Evolutionary conservation across 176 grass and related monocot species (phyloP).

Genomic region (Rhynchospora breviuscula): DNA sequence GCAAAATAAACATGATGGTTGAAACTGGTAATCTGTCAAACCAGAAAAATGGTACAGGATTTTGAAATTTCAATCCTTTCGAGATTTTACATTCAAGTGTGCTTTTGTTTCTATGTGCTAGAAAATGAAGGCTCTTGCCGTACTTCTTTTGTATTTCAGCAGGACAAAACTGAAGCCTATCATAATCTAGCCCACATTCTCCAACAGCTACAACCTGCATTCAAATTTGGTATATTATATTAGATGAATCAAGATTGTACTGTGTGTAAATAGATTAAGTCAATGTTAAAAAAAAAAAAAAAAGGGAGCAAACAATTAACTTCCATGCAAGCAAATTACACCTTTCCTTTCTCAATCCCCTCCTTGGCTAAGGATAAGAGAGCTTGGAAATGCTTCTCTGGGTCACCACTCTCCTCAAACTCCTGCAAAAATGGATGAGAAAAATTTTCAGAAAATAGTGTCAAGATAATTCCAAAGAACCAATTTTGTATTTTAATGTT

Average conservation of each 20-base stretch:
- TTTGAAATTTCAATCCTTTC: neutral
- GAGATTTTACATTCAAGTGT: neutral
- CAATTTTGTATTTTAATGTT: neutral
- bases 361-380: slow-evolving; percentile 64
- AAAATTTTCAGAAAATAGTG: neutral
- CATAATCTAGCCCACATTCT: slow-evolving; percentile 96
- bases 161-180: slow-evolving; percentile 90
- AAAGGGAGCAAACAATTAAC: neutral
- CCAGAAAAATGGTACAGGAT: neutral
- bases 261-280: neutral
- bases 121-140: neutral
- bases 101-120: neutral
- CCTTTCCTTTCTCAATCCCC: slow-evolving; percentile 85
- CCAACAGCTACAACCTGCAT: slow-evolving; percentile 85
- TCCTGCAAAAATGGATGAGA: slow-evolving; percentile 45
- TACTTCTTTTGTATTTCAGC: slow-evolving; percentile 86
- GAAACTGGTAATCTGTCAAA: neutral
- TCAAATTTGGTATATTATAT: neutral
- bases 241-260: neutral
- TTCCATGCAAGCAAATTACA: slow-evolving; percentile 17
- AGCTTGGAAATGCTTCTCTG: slow-evolving; percentile 68
- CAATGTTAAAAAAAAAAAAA: neutral
- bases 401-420: slow-evolving; percentile 90
- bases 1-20: neutral
- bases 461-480: neutral